Evolutionary conservation across 352 stramenopile species (phyloP).

Genomic region (Globisporangium nagaii): DNA sequence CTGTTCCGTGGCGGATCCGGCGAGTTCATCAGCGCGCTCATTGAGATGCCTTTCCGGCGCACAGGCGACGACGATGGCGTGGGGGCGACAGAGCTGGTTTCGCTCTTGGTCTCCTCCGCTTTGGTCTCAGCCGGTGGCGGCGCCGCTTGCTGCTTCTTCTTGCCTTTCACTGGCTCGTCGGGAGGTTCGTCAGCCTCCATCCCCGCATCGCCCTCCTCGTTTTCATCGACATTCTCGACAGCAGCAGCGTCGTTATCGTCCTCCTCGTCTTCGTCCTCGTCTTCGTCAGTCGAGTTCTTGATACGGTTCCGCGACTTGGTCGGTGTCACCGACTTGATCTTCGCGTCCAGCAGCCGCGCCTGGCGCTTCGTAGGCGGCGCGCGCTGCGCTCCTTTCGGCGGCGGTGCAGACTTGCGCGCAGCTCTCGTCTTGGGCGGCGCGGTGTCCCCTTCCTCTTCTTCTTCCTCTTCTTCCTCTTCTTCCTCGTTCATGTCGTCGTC

Average conservation of each 20-base stretch:
- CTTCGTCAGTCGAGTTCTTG: not conserved
- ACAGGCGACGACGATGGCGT: constrained; percentile 34
- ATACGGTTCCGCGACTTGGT: constrained; percentile 17
- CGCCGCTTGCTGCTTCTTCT: constrained; percentile 2
- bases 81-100: constrained; percentile 15
- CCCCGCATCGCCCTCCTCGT: not conserved
- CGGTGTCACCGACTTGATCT: constrained; percentile 5
- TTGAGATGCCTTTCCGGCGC: constrained; percentile 43
- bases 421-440: constrained; percentile 25
- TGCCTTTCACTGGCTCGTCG: constrained; percentile 3
- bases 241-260: constrained; percentile 2
- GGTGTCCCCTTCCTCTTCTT: constrained; percentile 16
- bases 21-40: constrained; percentile 52
- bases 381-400: constrained; percentile 12
- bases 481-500: constrained; percentile 25
- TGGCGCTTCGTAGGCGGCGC: constrained; percentile 18
- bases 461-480: constrained; percentile 16
- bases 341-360: constrained; percentile 11
- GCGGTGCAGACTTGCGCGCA: constrained; percentile 19
- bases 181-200: constrained; percentile 12
- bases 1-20: constrained; percentile 13
- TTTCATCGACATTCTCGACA: constrained; percentile 1
- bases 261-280: constrained; percentile 19
- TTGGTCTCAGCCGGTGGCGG: not conserved
- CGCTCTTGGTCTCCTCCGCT: constrained; percentile 17